phyloP scores from a whole-genome alignment of 176 grass and related monocot species.

The Melocanna baccifera region DNA sequence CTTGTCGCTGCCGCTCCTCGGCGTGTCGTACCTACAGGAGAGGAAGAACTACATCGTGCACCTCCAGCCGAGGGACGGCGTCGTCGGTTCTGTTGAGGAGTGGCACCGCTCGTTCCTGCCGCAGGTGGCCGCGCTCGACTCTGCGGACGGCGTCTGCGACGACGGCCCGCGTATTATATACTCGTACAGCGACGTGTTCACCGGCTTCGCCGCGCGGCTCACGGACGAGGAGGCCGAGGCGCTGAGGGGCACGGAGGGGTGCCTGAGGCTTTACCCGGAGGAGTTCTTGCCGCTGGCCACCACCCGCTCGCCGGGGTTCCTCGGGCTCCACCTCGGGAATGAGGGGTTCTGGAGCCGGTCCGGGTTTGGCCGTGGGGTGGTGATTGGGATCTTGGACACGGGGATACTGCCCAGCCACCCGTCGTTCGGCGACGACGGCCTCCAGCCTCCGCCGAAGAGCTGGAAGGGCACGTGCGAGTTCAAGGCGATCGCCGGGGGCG shows the following conservation, averaged over 20 bases:
- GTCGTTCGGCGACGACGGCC: constrained; percentile 65
- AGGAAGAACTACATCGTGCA: constrained; percentile 82
- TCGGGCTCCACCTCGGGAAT: constrained; percentile 58
- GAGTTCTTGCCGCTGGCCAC: constrained; percentile 57
- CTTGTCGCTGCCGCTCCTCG: constrained; percentile 3
- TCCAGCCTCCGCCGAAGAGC: constrained; percentile 48
- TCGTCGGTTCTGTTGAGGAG: constrained; percentile 24
- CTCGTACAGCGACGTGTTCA: constrained; percentile 72
- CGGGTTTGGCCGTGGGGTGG: constrained; percentile 56
- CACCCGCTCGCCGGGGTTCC: constrained; percentile 80
- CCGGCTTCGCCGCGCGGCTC: constrained; percentile 79
- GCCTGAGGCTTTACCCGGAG: constrained; percentile 58
- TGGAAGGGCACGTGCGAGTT: constrained; percentile 76
- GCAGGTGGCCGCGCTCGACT: not conserved
- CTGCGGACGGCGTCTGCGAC: not conserved
- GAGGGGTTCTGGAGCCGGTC: constrained; percentile 61
- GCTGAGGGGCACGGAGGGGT: constrained; percentile 45
- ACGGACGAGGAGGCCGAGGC: constrained; percentile 53
- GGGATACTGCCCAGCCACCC: constrained; percentile 77
- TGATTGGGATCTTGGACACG: constrained; percentile 73
- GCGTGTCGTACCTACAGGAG: constrained; percentile 40
- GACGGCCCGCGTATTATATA: constrained; percentile 51
- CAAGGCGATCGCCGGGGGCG: constrained; percentile 36
- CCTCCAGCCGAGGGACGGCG: constrained; percentile 27
- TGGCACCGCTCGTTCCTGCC: constrained; percentile 82